Evolutionary conservation across 805 yeast species (phyloP).

Genomic region (Yamadazyma sp.): DNA sequence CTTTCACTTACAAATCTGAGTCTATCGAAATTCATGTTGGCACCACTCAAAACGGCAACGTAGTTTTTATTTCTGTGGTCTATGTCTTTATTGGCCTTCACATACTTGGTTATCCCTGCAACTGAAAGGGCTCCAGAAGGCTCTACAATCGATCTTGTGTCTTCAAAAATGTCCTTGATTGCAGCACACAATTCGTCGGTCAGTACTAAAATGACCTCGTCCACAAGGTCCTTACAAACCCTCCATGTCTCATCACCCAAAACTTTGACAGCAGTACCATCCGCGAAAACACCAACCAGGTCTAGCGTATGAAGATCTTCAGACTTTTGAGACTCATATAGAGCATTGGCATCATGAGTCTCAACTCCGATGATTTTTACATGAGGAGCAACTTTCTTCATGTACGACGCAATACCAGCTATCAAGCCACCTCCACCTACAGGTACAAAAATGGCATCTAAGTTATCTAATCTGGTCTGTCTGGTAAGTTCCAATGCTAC

Average conservation of each 20-base stretch:
- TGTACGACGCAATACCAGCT: slow-evolving; percentile 86
- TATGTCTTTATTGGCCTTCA: slow-evolving; percentile 63
- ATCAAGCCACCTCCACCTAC: slow-evolving; percentile 98
- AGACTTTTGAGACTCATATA: slow-evolving; percentile 64
- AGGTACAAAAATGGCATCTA: slow-evolving; percentile 86
- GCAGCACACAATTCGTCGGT: slow-evolving; percentile 97
- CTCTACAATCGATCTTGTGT: slow-evolving; percentile 89
- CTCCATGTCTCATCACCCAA: slow-evolving; percentile 92
- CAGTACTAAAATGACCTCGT: slow-evolving; percentile 78
- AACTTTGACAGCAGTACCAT: slow-evolving; percentile 93
- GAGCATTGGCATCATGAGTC: slow-evolving; percentile 93
- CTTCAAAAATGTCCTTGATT: slow-evolving; percentile 93
- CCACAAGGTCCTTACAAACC: slow-evolving; percentile 74
- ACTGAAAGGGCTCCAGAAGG: slow-evolving; percentile 97
- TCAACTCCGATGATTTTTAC: slow-evolving; percentile 95
- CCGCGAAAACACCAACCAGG: slow-evolving; percentile 95
- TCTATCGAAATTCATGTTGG: slow-evolving; percentile 97
- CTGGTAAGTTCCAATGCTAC: slow-evolving; percentile 90
- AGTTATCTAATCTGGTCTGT: slow-evolving; percentile 74
- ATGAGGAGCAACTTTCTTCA: slow-evolving; percentile 97
- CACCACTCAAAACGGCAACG: slow-evolving; percentile 89
- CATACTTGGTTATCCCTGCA: slow-evolving; percentile 89
- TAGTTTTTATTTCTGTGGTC: slow-evolving; percentile 71
- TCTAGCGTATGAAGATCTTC: slow-evolving; percentile 56
- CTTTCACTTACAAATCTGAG: slow-evolving; percentile 94